Percentiles rank a stretch among this genome's conserved stretches.
Evolutionary conservation across 2,329 filamentous ascomycete genomes (phyloP).

Genomic region (Ceratocystis diversiconidia): DNA sequence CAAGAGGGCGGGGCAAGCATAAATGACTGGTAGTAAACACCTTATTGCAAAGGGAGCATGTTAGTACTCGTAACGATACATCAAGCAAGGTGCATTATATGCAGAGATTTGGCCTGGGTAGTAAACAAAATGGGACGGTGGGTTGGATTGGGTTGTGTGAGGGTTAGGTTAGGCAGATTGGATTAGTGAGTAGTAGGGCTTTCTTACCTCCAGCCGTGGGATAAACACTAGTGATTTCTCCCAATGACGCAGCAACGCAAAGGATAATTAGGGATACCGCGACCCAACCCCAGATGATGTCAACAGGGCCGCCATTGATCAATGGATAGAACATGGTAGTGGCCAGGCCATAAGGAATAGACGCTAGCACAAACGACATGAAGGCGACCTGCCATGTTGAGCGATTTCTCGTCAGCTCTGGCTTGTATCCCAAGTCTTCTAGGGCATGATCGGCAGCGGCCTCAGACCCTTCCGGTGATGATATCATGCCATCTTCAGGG

Average conservation of each 20-base stretch:
- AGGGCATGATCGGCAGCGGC: conserved; percentile 47
- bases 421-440: conserved; percentile 50
- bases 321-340: conserved; percentile 57
- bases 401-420: conserved; percentile 48
- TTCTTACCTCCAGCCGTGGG: conserved; percentile 53
- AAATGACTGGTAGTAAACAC: conserved; percentile 64
- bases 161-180: too few species aligned
- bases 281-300: conserved; percentile 62
- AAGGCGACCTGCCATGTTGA: conserved; percentile 57
- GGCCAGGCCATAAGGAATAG: conserved; percentile 58
- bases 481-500: conserved; percentile 20
- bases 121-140: conserved; percentile 3
- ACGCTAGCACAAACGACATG: conserved; percentile 64
- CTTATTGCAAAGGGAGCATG: conserved; percentile 20
- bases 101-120: background rate
- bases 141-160: too few species aligned
- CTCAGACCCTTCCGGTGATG: conserved; percentile 23
- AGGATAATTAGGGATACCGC: conserved; percentile 54
- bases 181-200: too few species aligned
- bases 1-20: conserved; percentile 51
- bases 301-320: conserved; percentile 49
- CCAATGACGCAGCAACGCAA: conserved; percentile 55
- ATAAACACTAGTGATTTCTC: conserved; percentile 62
- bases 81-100: background rate
- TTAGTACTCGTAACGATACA: conserved; percentile 10